Percentiles rank a stretch among this genome's conserved stretches.
phyloP scores from a whole-genome alignment of 768 basidiomycete species.

The Podaxis pistillaris region DNA sequence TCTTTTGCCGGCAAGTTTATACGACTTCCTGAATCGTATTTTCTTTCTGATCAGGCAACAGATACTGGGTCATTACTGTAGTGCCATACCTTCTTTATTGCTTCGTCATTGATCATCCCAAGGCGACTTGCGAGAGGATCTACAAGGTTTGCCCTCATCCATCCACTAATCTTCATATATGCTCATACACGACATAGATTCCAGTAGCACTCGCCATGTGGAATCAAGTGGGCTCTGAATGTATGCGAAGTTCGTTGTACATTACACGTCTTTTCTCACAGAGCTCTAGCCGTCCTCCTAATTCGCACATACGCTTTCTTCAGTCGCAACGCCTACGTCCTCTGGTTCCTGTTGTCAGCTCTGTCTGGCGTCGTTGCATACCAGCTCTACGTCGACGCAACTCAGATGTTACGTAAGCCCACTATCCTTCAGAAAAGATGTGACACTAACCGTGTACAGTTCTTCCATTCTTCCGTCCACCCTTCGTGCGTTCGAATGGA shows the following conservation, averaged over 20 bases:
- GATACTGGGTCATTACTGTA: slow-evolving; percentile 81
- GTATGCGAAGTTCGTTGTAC: slow-evolving; percentile 34
- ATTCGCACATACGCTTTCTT: slow-evolving; percentile 88
- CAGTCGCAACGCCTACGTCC: slow-evolving; percentile 69
- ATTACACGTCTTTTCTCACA: slow-evolving; percentile 16
- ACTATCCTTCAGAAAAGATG: slow-evolving; percentile 8
- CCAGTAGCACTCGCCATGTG: slow-evolving; percentile 83
- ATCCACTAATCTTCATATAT: slow-evolving; percentile 6
- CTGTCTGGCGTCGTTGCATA: slow-evolving; percentile 75
- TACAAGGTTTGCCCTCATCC: slow-evolving; percentile 49
- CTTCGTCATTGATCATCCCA: slow-evolving; percentile 68
- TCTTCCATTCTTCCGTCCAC: slow-evolving; percentile 63
- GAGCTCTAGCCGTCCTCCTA: slow-evolving; percentile 62
- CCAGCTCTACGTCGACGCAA: slow-evolving; percentile 76
- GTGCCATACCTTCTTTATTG: slow-evolving; percentile 78
- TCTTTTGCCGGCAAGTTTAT: slow-evolving; percentile 73
- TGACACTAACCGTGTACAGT: slow-evolving; percentile 35
- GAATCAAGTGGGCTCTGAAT: slow-evolving; percentile 85
- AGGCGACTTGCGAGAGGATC: slow-evolving; percentile 63
- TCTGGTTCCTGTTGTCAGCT: slow-evolving; percentile 61
- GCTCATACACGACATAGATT: slow-evolving; percentile 41
- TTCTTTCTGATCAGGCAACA: slow-evolving; percentile 28
- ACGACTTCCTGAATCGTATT: slow-evolving; percentile 17
- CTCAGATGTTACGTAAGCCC: slow-evolving; percentile 70
- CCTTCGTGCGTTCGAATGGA: slow-evolving; percentile 42